Evolutionary conservation across 2,329 filamentous ascomycete species (phyloP).

Genomic region (Botrytis deweyae): DNA sequence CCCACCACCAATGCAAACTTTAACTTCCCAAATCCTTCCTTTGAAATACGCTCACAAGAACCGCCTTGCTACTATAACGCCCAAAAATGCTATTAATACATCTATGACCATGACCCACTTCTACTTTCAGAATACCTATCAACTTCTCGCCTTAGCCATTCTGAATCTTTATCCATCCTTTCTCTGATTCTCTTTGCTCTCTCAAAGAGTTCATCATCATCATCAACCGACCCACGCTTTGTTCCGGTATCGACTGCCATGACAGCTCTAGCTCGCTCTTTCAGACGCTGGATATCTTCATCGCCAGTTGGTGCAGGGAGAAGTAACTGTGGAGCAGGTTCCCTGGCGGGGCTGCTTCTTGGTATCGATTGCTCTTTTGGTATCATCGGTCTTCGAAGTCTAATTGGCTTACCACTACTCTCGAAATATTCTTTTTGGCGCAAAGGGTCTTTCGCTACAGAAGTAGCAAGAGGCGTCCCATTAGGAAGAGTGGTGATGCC

Average conservation of each 20-base stretch:
- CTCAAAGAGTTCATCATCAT: conserved; percentile 39
- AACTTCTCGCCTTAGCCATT: conserved; percentile 36
- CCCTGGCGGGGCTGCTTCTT: conserved; percentile 32
- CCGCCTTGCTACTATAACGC: conserved; percentile 18
- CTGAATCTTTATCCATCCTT: conserved; percentile 39
- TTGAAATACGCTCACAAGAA: conserved; percentile 12
- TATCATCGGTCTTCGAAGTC: conserved; percentile 23
- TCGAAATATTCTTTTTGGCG: conserved; percentile 35
- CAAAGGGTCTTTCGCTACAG: conserved; percentile 33
- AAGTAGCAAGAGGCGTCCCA: conserved; percentile 37
- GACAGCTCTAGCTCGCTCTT: conserved; percentile 32
- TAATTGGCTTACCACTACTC: conserved; percentile 28
- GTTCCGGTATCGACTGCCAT: conserved; percentile 29
- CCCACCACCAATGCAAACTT: conserved; percentile 27
- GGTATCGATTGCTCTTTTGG: conserved; percentile 20
- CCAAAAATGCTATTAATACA: conserved; percentile 22
- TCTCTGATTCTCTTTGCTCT: conserved; percentile 39
- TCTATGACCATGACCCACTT: conserved; percentile 31
- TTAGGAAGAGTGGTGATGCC: conserved; percentile 38
- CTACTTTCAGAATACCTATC: conserved; percentile 31
- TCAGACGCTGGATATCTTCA: conserved; percentile 31
- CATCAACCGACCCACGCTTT: conserved; percentile 25
- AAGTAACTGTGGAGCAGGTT: conserved; percentile 11
- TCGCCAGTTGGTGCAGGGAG: conserved; percentile 21
- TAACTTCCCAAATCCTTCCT: conserved; percentile 20